Conservation (phyloP, 116 monocot genomes). For the Posidonia oceanica region DNA sequence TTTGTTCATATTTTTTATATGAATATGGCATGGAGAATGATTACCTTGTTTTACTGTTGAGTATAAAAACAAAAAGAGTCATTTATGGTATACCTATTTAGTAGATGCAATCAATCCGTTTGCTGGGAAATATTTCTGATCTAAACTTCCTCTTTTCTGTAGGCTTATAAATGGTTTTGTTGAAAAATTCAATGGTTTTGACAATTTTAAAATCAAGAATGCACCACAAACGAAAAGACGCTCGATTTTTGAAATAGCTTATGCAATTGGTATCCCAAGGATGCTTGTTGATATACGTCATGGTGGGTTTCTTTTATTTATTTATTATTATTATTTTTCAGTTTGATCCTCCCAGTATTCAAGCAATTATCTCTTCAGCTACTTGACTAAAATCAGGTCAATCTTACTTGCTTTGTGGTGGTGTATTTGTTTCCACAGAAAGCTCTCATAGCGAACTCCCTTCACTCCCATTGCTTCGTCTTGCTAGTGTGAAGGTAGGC, state of each 20-base stretch:
- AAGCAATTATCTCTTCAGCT: background rate
- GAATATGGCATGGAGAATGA: too few species aligned
- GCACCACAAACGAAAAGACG: constrained; percentile 41
- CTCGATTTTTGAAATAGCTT: constrained; percentile 77
- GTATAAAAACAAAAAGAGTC: too few species aligned
- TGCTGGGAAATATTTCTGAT: background rate
- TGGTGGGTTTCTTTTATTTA: constrained; percentile 34
- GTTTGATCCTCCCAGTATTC: background rate
- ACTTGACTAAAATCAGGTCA: background rate
- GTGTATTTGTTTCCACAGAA: constrained; percentile 27
- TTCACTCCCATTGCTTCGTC: constrained; percentile 67
- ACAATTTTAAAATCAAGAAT: constrained; percentile 30
- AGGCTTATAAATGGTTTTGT: constrained; percentile 92
- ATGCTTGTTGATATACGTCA: constrained; percentile 94
- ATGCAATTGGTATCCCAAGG: constrained; percentile 79
- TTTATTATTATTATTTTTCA: constrained; percentile 1
- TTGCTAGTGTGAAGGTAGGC: constrained; percentile 57
- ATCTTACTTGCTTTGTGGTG: background rate
- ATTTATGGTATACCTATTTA: too few species aligned
- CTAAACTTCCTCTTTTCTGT: background rate
- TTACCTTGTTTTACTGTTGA: too few species aligned
- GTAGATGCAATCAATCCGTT: too few species aligned
- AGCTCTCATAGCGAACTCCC: constrained; percentile 83
- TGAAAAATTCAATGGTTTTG: constrained; percentile 29
- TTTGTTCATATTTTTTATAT: too few species aligned